A percentile compares a stretch with the other conserved stretches of the same genome.
These are phyloP conservation scores for Penicillium nucicola DNA, from an alignment of 495 filamentous ascomycete genomes.

Conservation along the genomic window DNA sequence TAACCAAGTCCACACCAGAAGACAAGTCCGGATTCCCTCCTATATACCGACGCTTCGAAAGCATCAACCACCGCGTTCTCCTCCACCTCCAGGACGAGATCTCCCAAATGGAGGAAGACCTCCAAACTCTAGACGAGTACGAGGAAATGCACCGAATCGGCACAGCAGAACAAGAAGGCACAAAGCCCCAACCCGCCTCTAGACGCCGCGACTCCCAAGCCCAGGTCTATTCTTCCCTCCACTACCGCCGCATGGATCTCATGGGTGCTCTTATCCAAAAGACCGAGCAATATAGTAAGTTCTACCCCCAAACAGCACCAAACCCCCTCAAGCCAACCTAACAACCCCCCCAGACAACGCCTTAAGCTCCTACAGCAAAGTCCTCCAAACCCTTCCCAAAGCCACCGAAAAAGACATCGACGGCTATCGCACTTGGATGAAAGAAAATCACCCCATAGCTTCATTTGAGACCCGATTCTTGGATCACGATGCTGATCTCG, in stretches of 20 bases:
- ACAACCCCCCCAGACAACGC: slow-evolving; percentile 55
- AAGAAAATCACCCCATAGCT: slow-evolving; percentile 56
- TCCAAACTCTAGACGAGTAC: slow-evolving; percentile 66
- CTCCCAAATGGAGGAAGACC: slow-evolving; percentile 70
- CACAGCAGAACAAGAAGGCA: slow-evolving; percentile 47
- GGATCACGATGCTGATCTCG: slow-evolving; percentile 60
- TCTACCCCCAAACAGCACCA: too few relatives aligned
- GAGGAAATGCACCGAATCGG: slow-evolving; percentile 63
- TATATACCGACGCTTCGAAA: slow-evolving; percentile 82
- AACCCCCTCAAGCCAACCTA: too few relatives aligned
- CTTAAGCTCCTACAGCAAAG: slow-evolving; percentile 63
- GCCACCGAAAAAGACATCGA: slow-evolving; percentile 57
- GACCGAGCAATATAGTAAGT: slow-evolving; percentile 79
- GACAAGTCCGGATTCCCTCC: slow-evolving; percentile 50
- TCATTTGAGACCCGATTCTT: slow-evolving; percentile 68
- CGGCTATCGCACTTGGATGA: slow-evolving; percentile 66
- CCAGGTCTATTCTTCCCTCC: slow-evolving; percentile 64
- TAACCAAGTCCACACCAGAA: slow-evolving; percentile 42
- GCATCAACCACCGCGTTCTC: slow-evolving; percentile 79
- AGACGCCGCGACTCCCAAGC: slow-evolving; percentile 57
- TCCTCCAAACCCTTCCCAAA: slow-evolving; percentile 51
- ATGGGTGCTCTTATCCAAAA: slow-evolving; percentile 71
- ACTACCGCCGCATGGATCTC: slow-evolving; percentile 68
- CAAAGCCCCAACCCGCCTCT: slow-evolving; percentile 55
- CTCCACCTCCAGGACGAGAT: slow-evolving; percentile 87